phyloP scores from a whole-genome alignment of 2,329 filamentous ascomycete genomes.

The Phialemonium atrogriseum region DNA sequence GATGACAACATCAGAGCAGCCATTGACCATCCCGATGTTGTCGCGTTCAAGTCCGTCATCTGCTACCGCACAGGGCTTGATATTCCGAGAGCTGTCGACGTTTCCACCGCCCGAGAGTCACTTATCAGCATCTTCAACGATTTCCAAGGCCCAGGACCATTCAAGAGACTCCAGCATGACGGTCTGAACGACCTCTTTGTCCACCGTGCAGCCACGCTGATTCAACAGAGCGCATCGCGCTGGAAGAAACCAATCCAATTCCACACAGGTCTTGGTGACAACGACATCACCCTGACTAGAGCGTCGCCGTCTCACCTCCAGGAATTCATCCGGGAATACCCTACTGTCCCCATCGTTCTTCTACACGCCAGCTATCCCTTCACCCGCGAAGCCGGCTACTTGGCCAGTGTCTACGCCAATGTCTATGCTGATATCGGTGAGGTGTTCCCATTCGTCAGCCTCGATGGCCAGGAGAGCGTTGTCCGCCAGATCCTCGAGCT shows the following conservation, averaged over 20 bases:
- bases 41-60: slow-evolving; percentile 75
- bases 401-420: slow-evolving; percentile 69
- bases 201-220: slow-evolving; percentile 50
- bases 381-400: slow-evolving; percentile 68
- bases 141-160: slow-evolving; percentile 21
- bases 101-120: slow-evolving; percentile 29
- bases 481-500: slow-evolving; percentile 67
- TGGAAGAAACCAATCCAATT: slow-evolving; percentile 70
- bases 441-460: slow-evolving; percentile 70
- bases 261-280: slow-evolving; percentile 76
- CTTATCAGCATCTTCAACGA: slow-evolving; percentile 29
- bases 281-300: slow-evolving; percentile 61
- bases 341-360: slow-evolving; percentile 64
- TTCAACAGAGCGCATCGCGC: slow-evolving; percentile 35
- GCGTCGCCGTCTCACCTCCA: slow-evolving; percentile 72
- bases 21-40: slow-evolving; percentile 58
- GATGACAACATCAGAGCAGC: slow-evolving; percentile 43
- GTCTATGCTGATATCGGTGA: slow-evolving; percentile 78
- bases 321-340: slow-evolving; percentile 60
- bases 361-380: slow-evolving; percentile 79
- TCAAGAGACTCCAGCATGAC: slow-evolving; percentile 51
- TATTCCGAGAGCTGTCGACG: slow-evolving; percentile 37
- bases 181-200: slow-evolving; percentile 64
- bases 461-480: slow-evolving; percentile 65
- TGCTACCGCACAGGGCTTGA: slow-evolving; percentile 72